phyloP scores from a whole-genome alignment of 2,329 filamentous ascomycete species.

The Aspergillus nomiae region DNA sequence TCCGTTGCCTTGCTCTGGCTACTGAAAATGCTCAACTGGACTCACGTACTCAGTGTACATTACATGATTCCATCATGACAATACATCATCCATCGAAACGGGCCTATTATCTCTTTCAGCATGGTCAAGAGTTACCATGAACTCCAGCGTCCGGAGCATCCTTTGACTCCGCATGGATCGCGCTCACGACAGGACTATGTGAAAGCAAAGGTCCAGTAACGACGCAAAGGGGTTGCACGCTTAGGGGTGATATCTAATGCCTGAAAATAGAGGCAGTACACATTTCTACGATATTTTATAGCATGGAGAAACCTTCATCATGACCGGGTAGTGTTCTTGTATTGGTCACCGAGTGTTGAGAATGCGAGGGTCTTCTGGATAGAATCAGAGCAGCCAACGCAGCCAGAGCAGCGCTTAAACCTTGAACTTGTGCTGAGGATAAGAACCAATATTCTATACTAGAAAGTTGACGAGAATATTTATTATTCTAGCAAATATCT shows the following conservation, averaged over 20 bases:
- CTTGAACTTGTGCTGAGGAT: background rate
- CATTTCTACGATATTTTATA: background rate
- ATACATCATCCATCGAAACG: too few relatives aligned
- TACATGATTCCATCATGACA: too few relatives aligned
- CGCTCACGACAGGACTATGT: background rate
- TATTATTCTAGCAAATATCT: background rate
- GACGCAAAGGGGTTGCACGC: background rate
- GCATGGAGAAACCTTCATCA: too few relatives aligned
- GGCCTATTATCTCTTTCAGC: background rate
- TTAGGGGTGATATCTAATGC: background rate
- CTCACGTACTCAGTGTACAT: background rate
- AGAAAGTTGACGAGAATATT: too few relatives aligned
- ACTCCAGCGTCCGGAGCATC: background rate
- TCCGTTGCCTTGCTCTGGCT: background rate
- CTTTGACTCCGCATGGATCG: background rate
- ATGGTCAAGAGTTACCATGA: background rate
- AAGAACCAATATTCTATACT: too few relatives aligned
- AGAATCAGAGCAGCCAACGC: background rate
- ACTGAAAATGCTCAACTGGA: background rate
- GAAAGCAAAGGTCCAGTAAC: background rate
- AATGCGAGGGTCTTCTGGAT: background rate
- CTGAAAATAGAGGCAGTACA: background rate
- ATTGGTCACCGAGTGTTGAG: background rate
- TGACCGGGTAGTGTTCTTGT: too few relatives aligned
- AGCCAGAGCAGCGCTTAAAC: background rate